Conservation (phyloP, 148 eudicot species). For the Selenicereus undatus region DNA sequence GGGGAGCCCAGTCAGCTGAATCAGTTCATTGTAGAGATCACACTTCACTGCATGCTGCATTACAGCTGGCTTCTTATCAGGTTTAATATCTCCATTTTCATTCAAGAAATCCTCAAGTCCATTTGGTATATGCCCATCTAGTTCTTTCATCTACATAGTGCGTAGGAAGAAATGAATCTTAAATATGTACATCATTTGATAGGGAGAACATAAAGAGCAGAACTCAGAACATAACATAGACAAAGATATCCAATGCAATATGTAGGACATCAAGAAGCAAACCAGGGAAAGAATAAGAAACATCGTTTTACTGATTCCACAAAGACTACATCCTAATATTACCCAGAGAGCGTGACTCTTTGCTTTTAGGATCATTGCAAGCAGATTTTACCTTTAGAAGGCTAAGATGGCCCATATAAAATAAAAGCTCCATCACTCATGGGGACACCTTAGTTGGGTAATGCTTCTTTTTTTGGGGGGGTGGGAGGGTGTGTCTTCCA, state of each 20-base stretch:
- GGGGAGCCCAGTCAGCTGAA: slow-evolving; percentile 17
- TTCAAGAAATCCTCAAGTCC: slow-evolving; percentile 52
- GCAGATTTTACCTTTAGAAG: too few relatives aligned
- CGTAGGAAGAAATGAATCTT: background rate
- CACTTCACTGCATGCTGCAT: slow-evolving; percentile 26
- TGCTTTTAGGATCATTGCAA: too few relatives aligned
- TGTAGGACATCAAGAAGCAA: background rate
- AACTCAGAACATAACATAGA: background rate
- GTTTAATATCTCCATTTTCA: slow-evolving; percentile 25
- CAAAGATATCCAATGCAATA: background rate
- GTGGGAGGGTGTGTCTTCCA: too few relatives aligned
- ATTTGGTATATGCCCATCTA: slow-evolving; percentile 68
- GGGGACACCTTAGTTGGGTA: too few relatives aligned
- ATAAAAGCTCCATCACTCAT: too few relatives aligned
- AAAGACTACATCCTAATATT: too few relatives aligned
- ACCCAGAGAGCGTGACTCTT: too few relatives aligned
- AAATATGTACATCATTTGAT: background rate
- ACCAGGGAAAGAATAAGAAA: background rate
- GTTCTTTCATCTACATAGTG: slow-evolving; percentile 56
- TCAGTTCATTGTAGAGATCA: slow-evolving; percentile 20
- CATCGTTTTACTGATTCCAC: background rate
- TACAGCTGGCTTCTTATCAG: slow-evolving; percentile 20
- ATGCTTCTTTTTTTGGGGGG: too few relatives aligned
- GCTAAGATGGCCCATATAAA: too few relatives aligned
- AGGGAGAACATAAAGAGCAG: background rate